Evolutionary conservation across 2,329 filamentous ascomycete species (phyloP).

Genomic region (Mycosphaerella sp.): DNA sequence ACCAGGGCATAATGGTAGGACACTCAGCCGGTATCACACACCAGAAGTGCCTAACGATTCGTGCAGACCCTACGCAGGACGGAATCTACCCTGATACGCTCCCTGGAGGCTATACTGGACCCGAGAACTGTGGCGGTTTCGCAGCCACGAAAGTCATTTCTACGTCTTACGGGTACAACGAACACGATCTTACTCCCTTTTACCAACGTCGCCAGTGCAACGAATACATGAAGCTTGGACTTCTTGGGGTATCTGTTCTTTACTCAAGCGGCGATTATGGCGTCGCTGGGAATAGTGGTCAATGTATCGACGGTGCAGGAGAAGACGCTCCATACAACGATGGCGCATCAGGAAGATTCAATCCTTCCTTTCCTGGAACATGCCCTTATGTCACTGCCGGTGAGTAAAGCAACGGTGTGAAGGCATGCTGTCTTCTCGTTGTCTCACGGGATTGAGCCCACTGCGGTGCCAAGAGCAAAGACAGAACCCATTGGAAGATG

Average conservation of each 20-base stretch:
- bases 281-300: conserved; percentile 26
- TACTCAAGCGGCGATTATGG: conserved; percentile 47
- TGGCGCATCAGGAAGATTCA: conserved; percentile 37
- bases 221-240: conserved; percentile 53
- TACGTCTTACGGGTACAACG: conserved; percentile 47
- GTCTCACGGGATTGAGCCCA: no score
- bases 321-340: conserved; percentile 23
- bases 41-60: neutral
- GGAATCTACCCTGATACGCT: conserved; percentile 43
- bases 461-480: no score
- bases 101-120: conserved; percentile 34
- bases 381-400: conserved; percentile 33
- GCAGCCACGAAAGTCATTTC: conserved; percentile 49
- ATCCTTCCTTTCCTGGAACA: conserved; percentile 40
- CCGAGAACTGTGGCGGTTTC: conserved; percentile 42
- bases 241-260: conserved; percentile 44
- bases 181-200: conserved; percentile 37
- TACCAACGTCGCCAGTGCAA: conserved; percentile 50
- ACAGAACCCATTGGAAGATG: no score
- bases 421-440: no score
- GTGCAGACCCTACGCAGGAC: conserved; percentile 30
- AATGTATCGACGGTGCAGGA: conserved; percentile 18
- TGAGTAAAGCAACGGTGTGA: no score
- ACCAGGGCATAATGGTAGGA: conserved; percentile 28
- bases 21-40: neutral